phyloP scores from a whole-genome alignment of 2,329 filamentous ascomycete species.

The Aspergillus japonicus region DNA sequence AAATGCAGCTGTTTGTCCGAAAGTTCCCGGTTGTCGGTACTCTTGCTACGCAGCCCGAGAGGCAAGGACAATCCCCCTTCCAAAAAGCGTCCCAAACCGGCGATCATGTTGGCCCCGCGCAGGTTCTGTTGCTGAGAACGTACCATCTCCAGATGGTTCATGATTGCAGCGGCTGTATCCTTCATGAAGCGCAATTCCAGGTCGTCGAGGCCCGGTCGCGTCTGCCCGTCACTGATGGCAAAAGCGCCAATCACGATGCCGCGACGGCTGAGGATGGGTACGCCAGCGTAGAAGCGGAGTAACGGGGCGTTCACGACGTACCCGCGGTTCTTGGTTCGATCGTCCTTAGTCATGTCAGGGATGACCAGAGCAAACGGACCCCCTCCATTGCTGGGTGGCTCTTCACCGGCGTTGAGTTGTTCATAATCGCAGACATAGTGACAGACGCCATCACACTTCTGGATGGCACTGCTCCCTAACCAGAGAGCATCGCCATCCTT shows the following conservation, averaged over 20 bases:
- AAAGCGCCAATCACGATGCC: conserved; percentile 13
- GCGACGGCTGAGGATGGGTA: conserved; percentile 13
- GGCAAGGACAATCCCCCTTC: conserved; percentile 2
- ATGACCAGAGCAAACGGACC: conserved; percentile 10
- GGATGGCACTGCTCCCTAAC: conserved; percentile 17
- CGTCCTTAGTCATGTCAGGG: conserved; percentile 13
- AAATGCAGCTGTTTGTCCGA: not conserved
- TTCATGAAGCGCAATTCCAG: conserved; percentile 12
- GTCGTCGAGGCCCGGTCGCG: not conserved
- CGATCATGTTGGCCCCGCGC: conserved; percentile 13
- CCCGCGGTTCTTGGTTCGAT: conserved; percentile 9
- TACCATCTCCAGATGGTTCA: conserved; percentile 14
- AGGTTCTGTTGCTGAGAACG: conserved; percentile 12
- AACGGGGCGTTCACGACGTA: conserved; percentile 15
- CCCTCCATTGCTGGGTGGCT: not conserved
- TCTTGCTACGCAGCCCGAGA: conserved; percentile 1
- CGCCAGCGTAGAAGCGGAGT: conserved; percentile 20
- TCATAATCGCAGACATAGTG: conserved; percentile 7
- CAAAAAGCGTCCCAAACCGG: conserved; percentile 11
- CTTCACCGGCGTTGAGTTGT: not conserved
- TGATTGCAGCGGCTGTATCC: conserved; percentile 11
- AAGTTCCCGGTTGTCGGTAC: not conserved
- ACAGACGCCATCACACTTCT: conserved; percentile 20
- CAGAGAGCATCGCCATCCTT: conserved; percentile 16
- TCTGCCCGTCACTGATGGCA: conserved; percentile 6